A percentile compares a stretch with the other conserved stretches of the same genome.
Conservation (phyloP, 768 basidiomycete genomes). For the Amanita inopinata region DNA sequence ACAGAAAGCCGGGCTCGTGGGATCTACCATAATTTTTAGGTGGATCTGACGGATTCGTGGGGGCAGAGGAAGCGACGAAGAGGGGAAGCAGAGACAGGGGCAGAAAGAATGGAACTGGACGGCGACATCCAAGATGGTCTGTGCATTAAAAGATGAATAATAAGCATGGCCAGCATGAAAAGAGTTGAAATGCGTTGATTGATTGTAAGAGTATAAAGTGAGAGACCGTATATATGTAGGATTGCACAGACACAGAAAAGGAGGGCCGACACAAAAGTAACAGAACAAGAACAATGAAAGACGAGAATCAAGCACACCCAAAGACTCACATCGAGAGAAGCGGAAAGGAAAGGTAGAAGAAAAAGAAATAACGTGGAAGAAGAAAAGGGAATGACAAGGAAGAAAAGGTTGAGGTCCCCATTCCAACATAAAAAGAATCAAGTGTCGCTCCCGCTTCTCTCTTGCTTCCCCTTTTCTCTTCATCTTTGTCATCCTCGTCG, state of each 20-base stretch:
- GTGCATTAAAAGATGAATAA: too few species aligned
- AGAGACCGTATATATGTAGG: conserved; percentile 7
- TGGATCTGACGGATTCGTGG: too few species aligned
- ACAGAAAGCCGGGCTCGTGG: too few species aligned
- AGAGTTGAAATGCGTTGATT: too few species aligned
- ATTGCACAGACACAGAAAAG: conserved; percentile 9
- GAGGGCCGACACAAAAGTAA: conserved; percentile 8
- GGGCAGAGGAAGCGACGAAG: too few species aligned
- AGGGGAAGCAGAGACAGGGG: too few species aligned
- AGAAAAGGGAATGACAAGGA: not conserved
- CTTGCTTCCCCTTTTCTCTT: not conserved
- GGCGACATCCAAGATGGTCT: too few species aligned
- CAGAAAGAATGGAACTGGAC: not conserved
- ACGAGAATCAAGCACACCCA: conserved; percentile 10
- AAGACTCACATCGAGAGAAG: conserved; percentile 9
- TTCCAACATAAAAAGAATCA: conserved; percentile 2
- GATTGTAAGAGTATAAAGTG: too few species aligned
- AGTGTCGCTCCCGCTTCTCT: not conserved
- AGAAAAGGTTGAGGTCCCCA: not conserved
- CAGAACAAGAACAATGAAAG: conserved; percentile 5
- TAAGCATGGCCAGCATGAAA: too few species aligned
- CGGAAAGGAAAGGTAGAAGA: conserved; percentile 1
- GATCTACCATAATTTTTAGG: too few species aligned
- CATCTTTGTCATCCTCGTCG: conserved; percentile 4
- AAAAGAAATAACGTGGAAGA: conserved; percentile 10